Conservation (phyloP, 2,329 filamentous ascomycete genomes). For the Diaporthe amygdali region DNA sequence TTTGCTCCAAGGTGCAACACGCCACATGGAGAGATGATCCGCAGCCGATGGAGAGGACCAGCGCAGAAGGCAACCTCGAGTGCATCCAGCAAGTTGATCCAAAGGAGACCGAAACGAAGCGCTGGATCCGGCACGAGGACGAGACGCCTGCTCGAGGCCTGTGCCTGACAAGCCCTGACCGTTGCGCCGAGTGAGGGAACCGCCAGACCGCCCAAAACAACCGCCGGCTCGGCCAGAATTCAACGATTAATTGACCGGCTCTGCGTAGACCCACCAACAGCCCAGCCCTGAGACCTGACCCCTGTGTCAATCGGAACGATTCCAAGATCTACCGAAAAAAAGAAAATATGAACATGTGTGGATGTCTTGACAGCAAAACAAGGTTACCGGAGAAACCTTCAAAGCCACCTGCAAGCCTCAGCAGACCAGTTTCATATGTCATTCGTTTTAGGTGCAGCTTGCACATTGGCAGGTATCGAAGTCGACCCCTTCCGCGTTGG, state of each 20-base stretch:
- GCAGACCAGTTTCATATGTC: not conserved
- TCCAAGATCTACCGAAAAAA: constrained; percentile 6
- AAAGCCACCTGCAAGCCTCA: not conserved
- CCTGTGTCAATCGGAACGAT: constrained; percentile 13
- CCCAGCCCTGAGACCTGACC: constrained; percentile 5
- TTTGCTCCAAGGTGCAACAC: not conserved
- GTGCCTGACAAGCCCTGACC: constrained; percentile 2
- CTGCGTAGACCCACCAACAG: not conserved
- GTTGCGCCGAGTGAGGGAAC: constrained; percentile 2
- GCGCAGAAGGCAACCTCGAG: not conserved
- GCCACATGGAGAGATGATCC: not conserved
- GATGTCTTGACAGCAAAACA: not conserved
- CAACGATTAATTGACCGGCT: constrained; percentile 11
- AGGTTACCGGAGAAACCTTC: not conserved
- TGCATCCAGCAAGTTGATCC: not conserved
- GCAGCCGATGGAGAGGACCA: not conserved
- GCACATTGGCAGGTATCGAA: not conserved
- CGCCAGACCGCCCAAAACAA: constrained; percentile 10
- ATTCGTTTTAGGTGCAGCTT: not conserved
- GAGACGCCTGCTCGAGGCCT: too few relatives aligned
- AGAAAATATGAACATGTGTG: not conserved
- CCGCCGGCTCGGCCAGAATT: constrained; percentile 8
- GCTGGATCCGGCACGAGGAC: not conserved
- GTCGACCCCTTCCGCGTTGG: not conserved
- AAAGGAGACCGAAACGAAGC: not conserved